Evolutionary conservation across 139 green algal genomes (phyloP).

Genomic region (Tetradesmus lagerheimii): DNA sequence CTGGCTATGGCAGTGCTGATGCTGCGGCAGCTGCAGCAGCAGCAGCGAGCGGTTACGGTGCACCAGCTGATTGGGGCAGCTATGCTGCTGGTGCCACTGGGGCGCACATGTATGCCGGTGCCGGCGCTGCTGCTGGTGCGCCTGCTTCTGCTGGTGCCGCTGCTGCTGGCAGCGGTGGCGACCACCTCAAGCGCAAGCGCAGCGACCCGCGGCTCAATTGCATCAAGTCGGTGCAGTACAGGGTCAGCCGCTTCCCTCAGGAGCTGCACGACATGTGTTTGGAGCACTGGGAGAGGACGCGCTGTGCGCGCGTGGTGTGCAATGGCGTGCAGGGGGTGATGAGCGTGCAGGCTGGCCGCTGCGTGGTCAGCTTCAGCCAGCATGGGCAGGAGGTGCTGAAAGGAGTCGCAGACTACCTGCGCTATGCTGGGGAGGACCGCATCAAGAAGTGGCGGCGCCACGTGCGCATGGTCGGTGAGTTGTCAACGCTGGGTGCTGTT

Average conservation of each 20-base stretch:
- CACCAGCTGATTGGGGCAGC: neutral
- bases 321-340: conserved; percentile 5
- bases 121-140: neutral
- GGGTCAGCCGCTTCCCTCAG: conserved; percentile 37
- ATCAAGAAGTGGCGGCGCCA: conserved; percentile 50
- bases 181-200: conserved; percentile 28
- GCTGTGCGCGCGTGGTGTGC: conserved; percentile 44
- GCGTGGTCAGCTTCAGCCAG: conserved; percentile 39
- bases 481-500: no score
- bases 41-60: neutral
- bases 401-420: conserved; percentile 41
- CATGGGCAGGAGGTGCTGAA: conserved; percentile 35
- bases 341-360: conserved; percentile 37
- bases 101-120: neutral
- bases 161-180: neutral
- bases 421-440: conserved; percentile 35
- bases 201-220: conserved; percentile 37
- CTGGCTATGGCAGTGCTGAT: neutral
- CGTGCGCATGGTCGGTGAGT: conserved; percentile 49
- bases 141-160: neutral
- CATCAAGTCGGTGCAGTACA: conserved; percentile 45
- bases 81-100: neutral
- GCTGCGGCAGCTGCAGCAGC: conserved; percentile 1
- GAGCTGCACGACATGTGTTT: conserved; percentile 35
- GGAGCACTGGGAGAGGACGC: conserved; percentile 27